phyloP scores from a whole-genome alignment of 1,139 yeast genomes.

The Tardiomyces depauwii region DNA sequence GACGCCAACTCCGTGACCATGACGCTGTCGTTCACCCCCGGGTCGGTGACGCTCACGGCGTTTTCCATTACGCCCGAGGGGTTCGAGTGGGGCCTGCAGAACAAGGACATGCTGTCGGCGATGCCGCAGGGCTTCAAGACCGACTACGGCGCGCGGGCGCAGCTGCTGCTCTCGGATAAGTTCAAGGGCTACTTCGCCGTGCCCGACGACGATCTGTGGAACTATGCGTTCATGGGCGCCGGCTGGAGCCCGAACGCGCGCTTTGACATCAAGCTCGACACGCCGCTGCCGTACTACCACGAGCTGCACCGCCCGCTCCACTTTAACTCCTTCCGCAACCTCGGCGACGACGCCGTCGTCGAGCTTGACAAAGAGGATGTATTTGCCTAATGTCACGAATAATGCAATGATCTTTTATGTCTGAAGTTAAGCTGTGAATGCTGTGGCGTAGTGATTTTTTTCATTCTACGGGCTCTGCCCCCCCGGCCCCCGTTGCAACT shows the following conservation, averaged over 20 bases:
- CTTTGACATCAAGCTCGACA: conserved; percentile 61
- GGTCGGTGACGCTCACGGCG: conserved; percentile 70
- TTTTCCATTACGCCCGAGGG: conserved; percentile 55
- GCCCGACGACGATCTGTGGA: conserved; percentile 83
- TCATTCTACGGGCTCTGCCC: no score
- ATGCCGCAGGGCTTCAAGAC: conserved; percentile 56
- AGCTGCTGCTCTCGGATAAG: conserved; percentile 63
- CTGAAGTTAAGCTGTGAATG: no score
- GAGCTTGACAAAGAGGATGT: conserved; percentile 64
- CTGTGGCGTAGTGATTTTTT: no score
- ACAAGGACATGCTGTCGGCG: conserved; percentile 43
- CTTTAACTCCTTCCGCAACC: conserved; percentile 60
- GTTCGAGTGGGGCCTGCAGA: conserved; percentile 61
- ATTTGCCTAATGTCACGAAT: conserved; percentile 34
- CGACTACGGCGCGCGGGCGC: conserved; percentile 50
- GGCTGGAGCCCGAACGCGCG: conserved; percentile 55
- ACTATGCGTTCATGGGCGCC: conserved; percentile 80
- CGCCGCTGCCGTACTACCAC: conserved; percentile 74
- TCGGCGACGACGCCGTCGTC: conserved; percentile 39
- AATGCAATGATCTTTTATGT: no score
- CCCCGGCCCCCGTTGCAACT: no score
- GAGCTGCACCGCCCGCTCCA: conserved; percentile 85
- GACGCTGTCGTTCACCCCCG: conserved; percentile 67
- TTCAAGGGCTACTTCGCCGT: conserved; percentile 77
- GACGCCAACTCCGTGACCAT: conserved; percentile 40